A percentile compares a stretch with the other conserved stretches of the same genome.
Conservation (phyloP, 208 protist species). For the Phytomonas sp. region DNA sequence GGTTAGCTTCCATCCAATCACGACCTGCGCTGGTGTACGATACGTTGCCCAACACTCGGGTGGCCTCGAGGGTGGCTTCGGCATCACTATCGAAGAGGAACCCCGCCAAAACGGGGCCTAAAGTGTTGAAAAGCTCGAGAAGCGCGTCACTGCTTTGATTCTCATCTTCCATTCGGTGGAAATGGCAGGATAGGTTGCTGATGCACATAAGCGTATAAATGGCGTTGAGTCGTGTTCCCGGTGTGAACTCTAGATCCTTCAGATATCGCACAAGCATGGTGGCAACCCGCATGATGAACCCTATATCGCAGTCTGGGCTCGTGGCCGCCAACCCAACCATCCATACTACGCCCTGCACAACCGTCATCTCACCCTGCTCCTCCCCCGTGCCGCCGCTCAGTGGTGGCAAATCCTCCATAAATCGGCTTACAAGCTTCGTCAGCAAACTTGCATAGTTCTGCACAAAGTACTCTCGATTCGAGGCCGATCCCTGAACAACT, state of each 20-base stretch:
- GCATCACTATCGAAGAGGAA: conserved; percentile 67
- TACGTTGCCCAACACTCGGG: conserved; percentile 67
- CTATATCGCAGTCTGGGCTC: conserved; percentile 34
- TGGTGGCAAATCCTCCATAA: neutral
- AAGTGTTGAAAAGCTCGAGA: conserved; percentile 27
- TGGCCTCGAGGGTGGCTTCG: conserved; percentile 72
- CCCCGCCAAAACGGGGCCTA: conserved; percentile 47
- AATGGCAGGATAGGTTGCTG: conserved; percentile 78
- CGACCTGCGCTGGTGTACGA: conserved; percentile 70
- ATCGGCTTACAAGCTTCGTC: neutral
- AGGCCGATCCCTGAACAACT: conserved; percentile 24
- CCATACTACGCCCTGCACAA: conserved; percentile 60
- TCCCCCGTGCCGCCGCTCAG: neutral
- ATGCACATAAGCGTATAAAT: conserved; percentile 75
- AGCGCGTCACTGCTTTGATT: conserved; percentile 18
- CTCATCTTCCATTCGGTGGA: conserved; percentile 33
- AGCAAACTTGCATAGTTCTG: conserved; percentile 14
- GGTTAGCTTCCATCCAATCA: conserved; percentile 74
- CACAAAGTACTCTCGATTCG: conserved; percentile 13
- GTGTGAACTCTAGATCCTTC: conserved; percentile 25
- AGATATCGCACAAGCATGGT: conserved; percentile 36
- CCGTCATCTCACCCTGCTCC: conserved; percentile 11
- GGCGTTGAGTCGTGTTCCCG: conserved; percentile 28
- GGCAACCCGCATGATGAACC: conserved; percentile 32
- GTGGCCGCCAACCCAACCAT: conserved; percentile 56